Base-by-base conservation (phyloP, 2,329 filamentous ascomycete genomes). In the Setomelanomma holmii region DNA sequence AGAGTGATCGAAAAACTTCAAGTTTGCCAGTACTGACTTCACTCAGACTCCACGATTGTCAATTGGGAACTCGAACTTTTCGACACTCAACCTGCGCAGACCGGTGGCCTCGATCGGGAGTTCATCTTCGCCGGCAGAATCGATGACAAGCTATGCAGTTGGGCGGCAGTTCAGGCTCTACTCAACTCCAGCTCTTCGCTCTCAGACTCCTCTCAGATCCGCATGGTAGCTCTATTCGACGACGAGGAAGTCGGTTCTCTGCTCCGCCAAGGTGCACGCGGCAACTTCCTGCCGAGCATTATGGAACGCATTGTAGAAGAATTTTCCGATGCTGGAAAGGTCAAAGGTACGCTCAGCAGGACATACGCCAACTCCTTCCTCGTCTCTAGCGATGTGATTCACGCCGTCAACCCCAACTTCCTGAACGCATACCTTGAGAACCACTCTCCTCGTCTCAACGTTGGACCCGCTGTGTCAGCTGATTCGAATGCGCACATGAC, bases 51-150 rank as follows among this genome's bases (percentile, higher is more conserved):
- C 62, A 84, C 82, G 45, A 96, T 99, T 58, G 79, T 96, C 51
- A 96, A 95, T 79, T 99, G 95, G 95, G 95, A 99, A 72, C 85
- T 98, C 33, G 95, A 99, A 78, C 87, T 99, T 24, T 99, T 89
- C 71, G 95, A 98, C 76, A 85, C 86, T 4, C 92, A 97, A 73
- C 90, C 93, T 7, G 93, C 93, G 1, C 86, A 88, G 35, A 84
- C 91, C 16, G 88, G 90, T 60, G 95, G 95, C 11, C 76, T 99
- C 51, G 90, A 96, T 66, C 91, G 89, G 72, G 93, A 98, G 66
- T 89, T 99, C 73, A 96, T 99, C 76, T 96, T 93, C 60, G 93
- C 91, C 7, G 93, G 93, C 52, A 89, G 95, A 47, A 95, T 98
- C 62, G 95, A 99, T 72, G 95, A 99, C 79, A 98, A 97, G 80